Evolutionary conservation across 2,329 filamentous ascomycete genomes (phyloP).

Genomic region (Diaporthe helianthi): DNA sequence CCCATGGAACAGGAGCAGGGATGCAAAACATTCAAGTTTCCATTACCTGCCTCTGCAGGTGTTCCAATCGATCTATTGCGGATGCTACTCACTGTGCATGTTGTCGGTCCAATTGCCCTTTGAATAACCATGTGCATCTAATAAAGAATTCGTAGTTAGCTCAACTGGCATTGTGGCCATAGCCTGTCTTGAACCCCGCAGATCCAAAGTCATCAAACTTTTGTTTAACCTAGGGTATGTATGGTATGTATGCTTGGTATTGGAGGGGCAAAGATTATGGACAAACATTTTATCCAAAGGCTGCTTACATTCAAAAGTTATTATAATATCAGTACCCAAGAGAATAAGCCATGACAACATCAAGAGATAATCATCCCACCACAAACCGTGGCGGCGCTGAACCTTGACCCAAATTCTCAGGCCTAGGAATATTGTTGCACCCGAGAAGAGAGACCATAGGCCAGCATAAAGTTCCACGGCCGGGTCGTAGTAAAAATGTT

Average conservation of each 20-base stretch:
- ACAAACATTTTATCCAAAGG: too few relatives aligned
- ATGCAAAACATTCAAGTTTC: neutral
- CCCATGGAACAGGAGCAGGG: neutral
- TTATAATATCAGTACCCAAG: constrained; percentile 53
- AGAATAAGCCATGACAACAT: constrained; percentile 49
- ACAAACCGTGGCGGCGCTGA: constrained; percentile 40
- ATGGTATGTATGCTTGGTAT: too few relatives aligned
- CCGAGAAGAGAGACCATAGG: constrained; percentile 45
- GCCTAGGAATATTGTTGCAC: constrained; percentile 42
- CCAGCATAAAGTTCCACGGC: constrained; percentile 43
- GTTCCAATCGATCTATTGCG: neutral
- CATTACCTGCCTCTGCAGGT: too few relatives aligned
- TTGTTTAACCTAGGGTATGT: too few relatives aligned
- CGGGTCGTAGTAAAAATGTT: constrained; percentile 31
- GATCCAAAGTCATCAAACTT: too few relatives aligned
- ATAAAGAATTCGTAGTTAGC: too few relatives aligned
- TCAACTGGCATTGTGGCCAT: too few relatives aligned
- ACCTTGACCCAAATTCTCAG: constrained; percentile 46
- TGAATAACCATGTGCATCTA: constrained; percentile 54
- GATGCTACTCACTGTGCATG: constrained; percentile 49
- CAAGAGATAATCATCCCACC: constrained; percentile 49
- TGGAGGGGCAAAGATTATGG: too few relatives aligned
- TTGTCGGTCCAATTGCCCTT: constrained; percentile 55
- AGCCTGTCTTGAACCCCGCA: too few relatives aligned
- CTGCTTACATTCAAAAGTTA: constrained; percentile 48